These are phyloP conservation scores for Colletotrichum godetiae DNA, from an alignment of 2,329 filamentous ascomycete species.

Conservation along the genomic window DNA sequence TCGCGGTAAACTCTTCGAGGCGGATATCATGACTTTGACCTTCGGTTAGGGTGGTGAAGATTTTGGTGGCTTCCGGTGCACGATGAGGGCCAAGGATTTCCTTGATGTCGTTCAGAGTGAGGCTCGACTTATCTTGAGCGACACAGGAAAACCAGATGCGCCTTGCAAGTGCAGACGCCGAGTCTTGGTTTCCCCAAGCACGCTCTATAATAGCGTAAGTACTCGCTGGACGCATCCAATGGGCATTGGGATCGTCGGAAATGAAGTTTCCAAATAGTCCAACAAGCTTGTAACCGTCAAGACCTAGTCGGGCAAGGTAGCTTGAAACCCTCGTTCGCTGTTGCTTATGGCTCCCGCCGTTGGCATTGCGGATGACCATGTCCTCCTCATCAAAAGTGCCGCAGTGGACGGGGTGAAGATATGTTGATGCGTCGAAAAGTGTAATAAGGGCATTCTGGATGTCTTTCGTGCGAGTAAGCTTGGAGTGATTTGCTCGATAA, in stretches of 20 bases:
- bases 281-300: slow-evolving; percentile 41
- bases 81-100: slow-evolving; percentile 42
- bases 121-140: slow-evolving; percentile 36
- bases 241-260: slow-evolving; percentile 37
- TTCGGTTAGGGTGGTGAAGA: slow-evolving; percentile 38
- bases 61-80: slow-evolving; percentile 37
- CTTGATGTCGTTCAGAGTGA: slow-evolving; percentile 40
- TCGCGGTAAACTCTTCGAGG: slow-evolving; percentile 43
- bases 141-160: slow-evolving; percentile 45
- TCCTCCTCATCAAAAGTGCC: slow-evolving; percentile 40
- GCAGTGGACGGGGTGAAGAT: slow-evolving; percentile 38
- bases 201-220: slow-evolving; percentile 42
- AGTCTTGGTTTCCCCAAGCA: slow-evolving; percentile 40
- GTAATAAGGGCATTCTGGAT: slow-evolving; percentile 42
- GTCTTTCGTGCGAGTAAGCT: slow-evolving; percentile 36
- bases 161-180: slow-evolving; percentile 41
- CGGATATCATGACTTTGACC: slow-evolving; percentile 42
- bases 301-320: slow-evolving; percentile 40
- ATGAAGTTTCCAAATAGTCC: slow-evolving; percentile 43
- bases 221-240: slow-evolving; percentile 42
- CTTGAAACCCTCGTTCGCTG: slow-evolving; percentile 39
- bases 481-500: slow-evolving; percentile 39
- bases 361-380: slow-evolving; percentile 41
- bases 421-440: slow-evolving; percentile 41
- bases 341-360: slow-evolving; percentile 39